Percentiles rank a stretch among this genome's conserved stretches.
These are phyloP conservation scores for Clarireedia paspali DNA, from an alignment of 2,329 filamentous ascomycete genomes.

Conservation along the genomic window DNA sequence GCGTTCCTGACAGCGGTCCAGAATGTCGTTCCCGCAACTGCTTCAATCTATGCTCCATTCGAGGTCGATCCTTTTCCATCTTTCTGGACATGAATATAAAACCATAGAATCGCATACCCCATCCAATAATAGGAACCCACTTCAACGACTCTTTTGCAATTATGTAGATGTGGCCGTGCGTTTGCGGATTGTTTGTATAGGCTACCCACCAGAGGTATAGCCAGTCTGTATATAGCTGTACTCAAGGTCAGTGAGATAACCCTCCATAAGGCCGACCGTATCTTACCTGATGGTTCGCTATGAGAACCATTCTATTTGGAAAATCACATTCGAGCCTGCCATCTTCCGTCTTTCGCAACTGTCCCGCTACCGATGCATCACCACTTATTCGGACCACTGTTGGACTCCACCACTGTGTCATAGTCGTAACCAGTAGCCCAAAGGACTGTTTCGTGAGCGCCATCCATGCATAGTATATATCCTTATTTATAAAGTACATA, in stretches of 20 bases:
- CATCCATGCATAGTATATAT: constrained; percentile 81
- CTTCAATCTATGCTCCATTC: constrained; percentile 65
- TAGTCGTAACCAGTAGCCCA: constrained; percentile 66
- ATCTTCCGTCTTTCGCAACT: constrained; percentile 62
- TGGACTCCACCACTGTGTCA: constrained; percentile 84
- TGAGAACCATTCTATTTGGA: constrained; percentile 71
- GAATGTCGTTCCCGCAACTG: constrained; percentile 55
- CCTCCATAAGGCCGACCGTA: background rate
- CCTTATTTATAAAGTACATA: constrained; percentile 66
- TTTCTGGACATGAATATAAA: constrained; percentile 92
- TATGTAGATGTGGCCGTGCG: constrained; percentile 84
- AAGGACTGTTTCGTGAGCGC: constrained; percentile 80
- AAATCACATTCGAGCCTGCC: constrained; percentile 73
- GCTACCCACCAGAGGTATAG: constrained; percentile 89
- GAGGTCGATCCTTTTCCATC: constrained; percentile 70
- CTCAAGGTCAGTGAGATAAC: constrained; percentile 15
- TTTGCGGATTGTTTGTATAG: constrained; percentile 67
- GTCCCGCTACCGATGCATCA: constrained; percentile 68
- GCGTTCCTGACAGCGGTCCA: constrained; percentile 43
- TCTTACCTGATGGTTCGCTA: constrained; percentile 74
- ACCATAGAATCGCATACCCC: constrained; percentile 76
- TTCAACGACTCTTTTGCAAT: constrained; percentile 84
- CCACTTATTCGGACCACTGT: constrained; percentile 77
- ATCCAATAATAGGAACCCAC: constrained; percentile 70
- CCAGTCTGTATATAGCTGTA: constrained; percentile 79